phyloP scores from a whole-genome alignment of 192 early-diverging fungal genomes.

The Linnemannia schmuckeri region DNA sequence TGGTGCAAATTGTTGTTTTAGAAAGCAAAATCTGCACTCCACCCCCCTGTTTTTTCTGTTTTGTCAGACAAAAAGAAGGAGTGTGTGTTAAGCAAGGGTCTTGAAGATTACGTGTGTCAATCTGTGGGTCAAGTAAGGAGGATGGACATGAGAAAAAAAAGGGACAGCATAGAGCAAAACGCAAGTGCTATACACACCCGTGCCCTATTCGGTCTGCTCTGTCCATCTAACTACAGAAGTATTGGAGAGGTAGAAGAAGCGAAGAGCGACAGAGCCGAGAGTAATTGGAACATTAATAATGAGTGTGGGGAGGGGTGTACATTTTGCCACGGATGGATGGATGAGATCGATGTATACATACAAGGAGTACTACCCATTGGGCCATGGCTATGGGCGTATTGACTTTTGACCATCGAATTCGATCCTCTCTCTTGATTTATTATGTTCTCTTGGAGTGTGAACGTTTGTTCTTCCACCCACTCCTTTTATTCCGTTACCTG shows the following conservation, averaged over 20 bases:
- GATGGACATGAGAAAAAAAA: neutral
- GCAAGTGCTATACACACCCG: neutral
- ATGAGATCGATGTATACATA: too few relatives aligned
- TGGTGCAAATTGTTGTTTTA: neutral
- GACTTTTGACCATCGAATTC: too few relatives aligned
- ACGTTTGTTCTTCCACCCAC: neutral
- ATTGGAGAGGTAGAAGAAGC: too few relatives aligned
- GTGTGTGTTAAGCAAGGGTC: neutral
- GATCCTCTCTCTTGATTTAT: neutral
- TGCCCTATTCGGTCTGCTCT: too few relatives aligned
- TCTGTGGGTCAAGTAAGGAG: neutral
- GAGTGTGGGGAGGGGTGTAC: too few relatives aligned
- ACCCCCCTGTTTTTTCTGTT: neutral
- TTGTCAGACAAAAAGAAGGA: neutral
- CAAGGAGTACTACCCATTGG: too few relatives aligned
- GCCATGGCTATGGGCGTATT: too few relatives aligned
- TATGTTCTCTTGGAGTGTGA: constrained; percentile 2
- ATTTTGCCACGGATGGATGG: too few relatives aligned
- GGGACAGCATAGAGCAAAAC: neutral
- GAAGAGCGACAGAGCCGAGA: too few relatives aligned
- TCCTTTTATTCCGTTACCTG: neutral
- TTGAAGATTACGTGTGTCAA: neutral
- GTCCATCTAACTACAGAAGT: too few relatives aligned
- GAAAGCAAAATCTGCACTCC: neutral
- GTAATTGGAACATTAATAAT: too few relatives aligned